Base-by-base conservation (phyloP, 2,329 filamentous ascomycete genomes). In the Metarhizium album region DNA sequence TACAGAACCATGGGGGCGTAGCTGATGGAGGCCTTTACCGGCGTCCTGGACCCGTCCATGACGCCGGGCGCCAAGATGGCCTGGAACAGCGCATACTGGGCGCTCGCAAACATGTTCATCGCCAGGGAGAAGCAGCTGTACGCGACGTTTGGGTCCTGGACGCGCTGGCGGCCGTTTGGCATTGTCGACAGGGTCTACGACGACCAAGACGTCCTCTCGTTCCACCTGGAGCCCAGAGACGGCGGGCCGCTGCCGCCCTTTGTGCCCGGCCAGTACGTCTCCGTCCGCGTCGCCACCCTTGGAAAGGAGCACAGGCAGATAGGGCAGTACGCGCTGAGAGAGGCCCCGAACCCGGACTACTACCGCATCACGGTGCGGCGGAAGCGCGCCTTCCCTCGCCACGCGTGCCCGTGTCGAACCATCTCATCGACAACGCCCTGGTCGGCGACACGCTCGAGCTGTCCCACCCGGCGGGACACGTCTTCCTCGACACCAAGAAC, bases 281-380 rank as follows among this genome's bases (percentile, higher is more conserved):
- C 82, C 0, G 67, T 88, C 45, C 75, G 76, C 47, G 64, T 83
- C 7, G 70, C 74, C 47, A 74, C 86, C 0, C 76, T 79, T 1
- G 69, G 71, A 0, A 70, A 78, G 54, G 76, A 77, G 23, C 77
- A 80, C 61, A 67, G 73, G 56, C 86, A 90, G 65, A 74, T 80
- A 18, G 73, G 85, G 31, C 86, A 89, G 65, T 90, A 88, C 67
- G 86, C 83, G 24, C 73, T 90, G 54, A 84, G 79, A 59, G 83
- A 87, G 55, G 73, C 78, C 47, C 83, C 82, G 2, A 70, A 71
- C 2, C 67, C 74, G 8, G 73, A 79, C 47, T 78, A 82, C 64
- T 86, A 86, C 66, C 79, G 86, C 29, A 83, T 89, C 66, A 85
- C 77, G 47, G 75, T 90, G 51, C 87, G 87, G 73, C 78, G 74